A percentile compares a stretch with the other conserved stretches of the same genome.
Evolutionary conservation across 1,284 basidiomycete species (phyloP).

Genomic region (Trametes sp.): DNA sequence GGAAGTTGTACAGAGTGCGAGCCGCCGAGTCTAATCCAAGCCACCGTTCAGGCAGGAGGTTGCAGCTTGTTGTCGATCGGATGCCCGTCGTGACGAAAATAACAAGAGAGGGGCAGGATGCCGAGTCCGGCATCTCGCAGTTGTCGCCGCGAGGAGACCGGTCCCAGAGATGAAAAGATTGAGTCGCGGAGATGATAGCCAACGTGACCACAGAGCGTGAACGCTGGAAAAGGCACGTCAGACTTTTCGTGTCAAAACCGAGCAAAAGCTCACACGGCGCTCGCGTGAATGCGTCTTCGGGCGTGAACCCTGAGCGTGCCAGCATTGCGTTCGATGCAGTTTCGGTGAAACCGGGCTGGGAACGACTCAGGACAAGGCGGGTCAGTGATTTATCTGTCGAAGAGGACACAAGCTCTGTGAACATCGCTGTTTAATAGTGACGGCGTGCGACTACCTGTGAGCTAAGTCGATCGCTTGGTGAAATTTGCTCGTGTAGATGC

Average conservation of each 20-base stretch:
- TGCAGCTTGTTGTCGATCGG: slow-evolving; percentile 12
- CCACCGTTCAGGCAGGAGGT: neutral
- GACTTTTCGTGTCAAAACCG: slow-evolving; percentile 11
- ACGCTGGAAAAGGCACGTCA: slow-evolving; percentile 13
- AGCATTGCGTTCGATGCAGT: neutral
- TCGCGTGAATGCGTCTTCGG: slow-evolving; percentile 1
- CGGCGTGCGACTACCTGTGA: neutral
- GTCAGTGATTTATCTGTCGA: neutral
- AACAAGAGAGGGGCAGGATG: slow-evolving; percentile 1
- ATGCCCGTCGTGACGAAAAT: slow-evolving; percentile 8
- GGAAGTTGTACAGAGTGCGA: slow-evolving; percentile 5
- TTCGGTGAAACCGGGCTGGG: neutral
- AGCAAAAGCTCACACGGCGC: slow-evolving; percentile 10
- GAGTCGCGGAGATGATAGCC: slow-evolving; percentile 23
- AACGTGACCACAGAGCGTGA: slow-evolving; percentile 17
- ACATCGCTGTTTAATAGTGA: too few relatives aligned
- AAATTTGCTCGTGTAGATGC: slow-evolving; percentile 3
- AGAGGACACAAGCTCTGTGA: neutral
- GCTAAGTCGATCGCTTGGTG: neutral
- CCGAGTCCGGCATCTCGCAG: slow-evolving; percentile 12
- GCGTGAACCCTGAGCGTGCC: neutral
- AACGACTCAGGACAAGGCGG: neutral
- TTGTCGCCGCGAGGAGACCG: slow-evolving; percentile 4
- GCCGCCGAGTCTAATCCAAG: slow-evolving; percentile 23
- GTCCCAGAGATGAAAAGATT: slow-evolving; percentile 14